Conservation (phyloP, 2,329 filamentous ascomycete species). For the Taxawa tesnikishii region DNA sequence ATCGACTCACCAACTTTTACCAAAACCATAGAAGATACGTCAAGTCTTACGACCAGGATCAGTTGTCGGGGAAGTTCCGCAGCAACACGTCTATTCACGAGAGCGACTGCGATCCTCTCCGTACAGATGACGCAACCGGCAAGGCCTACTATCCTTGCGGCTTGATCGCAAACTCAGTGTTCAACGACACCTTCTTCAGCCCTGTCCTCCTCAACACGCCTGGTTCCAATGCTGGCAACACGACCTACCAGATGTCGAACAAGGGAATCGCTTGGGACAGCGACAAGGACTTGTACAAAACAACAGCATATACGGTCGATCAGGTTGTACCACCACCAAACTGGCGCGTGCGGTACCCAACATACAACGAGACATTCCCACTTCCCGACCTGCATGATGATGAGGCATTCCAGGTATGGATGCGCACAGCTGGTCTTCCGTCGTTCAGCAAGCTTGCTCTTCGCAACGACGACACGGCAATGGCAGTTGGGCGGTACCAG, state of each 20-base stretch:
- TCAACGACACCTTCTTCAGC: conserved; percentile 78
- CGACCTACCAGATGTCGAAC: conserved; percentile 63
- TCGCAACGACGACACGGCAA: conserved; percentile 59
- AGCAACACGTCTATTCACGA: conserved; percentile 46
- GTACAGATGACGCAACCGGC: conserved; percentile 22
- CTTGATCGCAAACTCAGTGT: conserved; percentile 89
- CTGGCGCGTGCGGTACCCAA: conserved; percentile 60
- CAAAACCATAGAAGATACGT: conserved; percentile 97
- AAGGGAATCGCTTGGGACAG: conserved; percentile 76
- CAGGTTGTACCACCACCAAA: conserved; percentile 75
- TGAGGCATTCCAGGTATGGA: conserved; percentile 94
- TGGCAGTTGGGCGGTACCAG: conserved; percentile 62
- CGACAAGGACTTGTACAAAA: conserved; percentile 67
- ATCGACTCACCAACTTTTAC: conserved; percentile 94
- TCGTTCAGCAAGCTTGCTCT: conserved; percentile 88
- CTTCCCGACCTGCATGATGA: conserved; percentile 63
- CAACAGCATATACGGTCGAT: conserved; percentile 50
- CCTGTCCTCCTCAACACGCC: conserved; percentile 49
- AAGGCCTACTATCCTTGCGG: conserved; percentile 89
- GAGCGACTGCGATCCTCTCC: conserved; percentile 65
- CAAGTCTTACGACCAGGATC: conserved; percentile 70
- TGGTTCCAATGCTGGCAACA: conserved; percentile 23
- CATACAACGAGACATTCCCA: conserved; percentile 54
- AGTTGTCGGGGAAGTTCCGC: conserved; percentile 63
- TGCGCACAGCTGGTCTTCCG: conserved; percentile 89